Evolutionary conservation across 768 basidiomycete genomes (phyloP).

Genomic region (Boletus rufocinnamomeus): DNA sequence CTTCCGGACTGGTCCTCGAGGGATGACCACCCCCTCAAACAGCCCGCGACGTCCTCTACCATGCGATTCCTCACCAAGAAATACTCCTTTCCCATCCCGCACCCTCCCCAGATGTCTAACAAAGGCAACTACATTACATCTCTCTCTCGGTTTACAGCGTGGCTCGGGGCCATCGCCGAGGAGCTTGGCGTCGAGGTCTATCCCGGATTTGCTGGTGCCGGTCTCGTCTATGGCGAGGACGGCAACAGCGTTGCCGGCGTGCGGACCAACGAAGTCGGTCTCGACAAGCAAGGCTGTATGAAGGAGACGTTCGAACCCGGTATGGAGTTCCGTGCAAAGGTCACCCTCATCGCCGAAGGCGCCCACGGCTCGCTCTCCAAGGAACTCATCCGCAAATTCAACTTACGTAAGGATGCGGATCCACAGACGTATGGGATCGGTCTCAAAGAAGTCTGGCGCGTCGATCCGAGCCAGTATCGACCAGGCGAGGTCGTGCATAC

Average conservation of each 20-base stretch:
- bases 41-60: slow-evolving; percentile 70
- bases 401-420: slow-evolving; percentile 66
- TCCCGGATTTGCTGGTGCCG: slow-evolving; percentile 91
- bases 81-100: slow-evolving; percentile 77
- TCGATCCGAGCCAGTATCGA: slow-evolving; percentile 60
- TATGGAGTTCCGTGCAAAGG: slow-evolving; percentile 92
- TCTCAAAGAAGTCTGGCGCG: slow-evolving; percentile 96
- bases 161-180: slow-evolving; percentile 88
- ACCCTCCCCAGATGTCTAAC: slow-evolving; percentile 97
- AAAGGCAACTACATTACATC: slow-evolving; percentile 92
- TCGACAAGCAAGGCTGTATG: slow-evolving; percentile 71
- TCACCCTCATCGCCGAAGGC: slow-evolving; percentile 92
- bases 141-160: slow-evolving; percentile 84
- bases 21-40: slow-evolving; percentile 74
- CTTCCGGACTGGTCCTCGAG: slow-evolving; percentile 79
- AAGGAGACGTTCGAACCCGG: slow-evolving; percentile 94
- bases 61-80: slow-evolving; percentile 86
- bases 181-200: slow-evolving; percentile 91
- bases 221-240: slow-evolving; percentile 68
- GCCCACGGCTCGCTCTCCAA: slow-evolving; percentile 93
- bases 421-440: slow-evolving; percentile 97
- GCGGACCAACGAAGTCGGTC: slow-evolving; percentile 90
- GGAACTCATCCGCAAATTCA: slow-evolving; percentile 70
- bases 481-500: slow-evolving; percentile 87
- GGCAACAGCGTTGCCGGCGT: slow-evolving; percentile 54